Evolutionary conservation across 2,329 filamentous ascomycete species (phyloP).

Genomic region (Claviceps pusilla): DNA sequence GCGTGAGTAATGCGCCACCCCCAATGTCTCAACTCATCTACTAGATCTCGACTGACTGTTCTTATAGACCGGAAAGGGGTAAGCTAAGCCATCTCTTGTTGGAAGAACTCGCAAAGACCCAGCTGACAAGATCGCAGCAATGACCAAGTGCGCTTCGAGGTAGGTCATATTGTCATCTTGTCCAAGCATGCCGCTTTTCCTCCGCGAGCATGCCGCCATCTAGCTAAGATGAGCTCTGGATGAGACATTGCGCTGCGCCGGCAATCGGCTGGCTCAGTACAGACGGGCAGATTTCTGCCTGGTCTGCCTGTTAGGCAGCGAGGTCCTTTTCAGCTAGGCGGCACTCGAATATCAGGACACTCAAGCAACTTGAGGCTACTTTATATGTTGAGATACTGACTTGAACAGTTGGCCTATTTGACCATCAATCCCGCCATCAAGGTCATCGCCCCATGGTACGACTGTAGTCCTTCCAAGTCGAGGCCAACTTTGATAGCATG

Average conservation of each 20-base stretch:
- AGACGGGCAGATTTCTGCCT: background rate
- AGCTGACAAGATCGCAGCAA: background rate
- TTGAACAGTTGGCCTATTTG: background rate
- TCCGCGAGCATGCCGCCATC: background rate
- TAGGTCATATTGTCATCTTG: background rate
- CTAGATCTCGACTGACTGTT: background rate
- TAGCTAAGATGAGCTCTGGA: background rate
- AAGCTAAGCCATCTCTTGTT: background rate
- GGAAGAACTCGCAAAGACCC: background rate
- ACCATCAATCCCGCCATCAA: conserved; percentile 1
- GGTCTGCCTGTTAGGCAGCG: background rate
- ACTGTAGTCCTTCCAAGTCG: background rate
- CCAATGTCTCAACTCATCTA: background rate
- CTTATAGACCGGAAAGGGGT: conserved; percentile 1
- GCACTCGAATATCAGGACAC: background rate
- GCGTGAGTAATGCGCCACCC: background rate
- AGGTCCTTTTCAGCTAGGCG: background rate
- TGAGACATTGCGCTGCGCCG: background rate
- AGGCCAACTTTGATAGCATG: background rate
- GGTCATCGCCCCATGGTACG: conserved; percentile 2
- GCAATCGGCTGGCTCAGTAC: background rate
- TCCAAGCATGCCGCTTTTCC: background rate
- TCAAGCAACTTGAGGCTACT: no score
- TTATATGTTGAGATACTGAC: background rate
- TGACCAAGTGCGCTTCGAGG: conserved; percentile 2